phyloP scores from a whole-genome alignment of 2,329 filamentous ascomycete genomes.

The Cryphonectria naterciae region DNA sequence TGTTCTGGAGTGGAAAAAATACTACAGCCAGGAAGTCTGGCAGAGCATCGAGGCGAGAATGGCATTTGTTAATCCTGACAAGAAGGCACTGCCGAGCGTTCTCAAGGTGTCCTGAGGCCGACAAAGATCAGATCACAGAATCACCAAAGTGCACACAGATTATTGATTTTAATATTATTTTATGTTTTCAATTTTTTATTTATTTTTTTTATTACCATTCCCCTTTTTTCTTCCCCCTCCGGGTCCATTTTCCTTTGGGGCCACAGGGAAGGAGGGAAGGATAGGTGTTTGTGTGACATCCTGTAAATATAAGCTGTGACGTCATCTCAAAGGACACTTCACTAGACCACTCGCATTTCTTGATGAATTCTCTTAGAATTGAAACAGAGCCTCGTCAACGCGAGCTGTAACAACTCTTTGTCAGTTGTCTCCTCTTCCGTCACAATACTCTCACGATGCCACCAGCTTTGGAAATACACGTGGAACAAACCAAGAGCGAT shows the following conservation, averaged over 20 bases:
- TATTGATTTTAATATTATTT: background rate
- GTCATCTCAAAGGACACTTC: background rate
- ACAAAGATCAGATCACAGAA: background rate
- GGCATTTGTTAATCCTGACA: constrained; percentile 29
- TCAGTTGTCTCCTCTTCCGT: background rate
- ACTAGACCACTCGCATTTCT: background rate
- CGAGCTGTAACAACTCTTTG: background rate
- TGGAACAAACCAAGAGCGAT: background rate
- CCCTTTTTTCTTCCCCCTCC: no score
- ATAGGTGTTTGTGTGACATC: background rate
- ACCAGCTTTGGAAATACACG: background rate
- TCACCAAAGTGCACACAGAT: background rate
- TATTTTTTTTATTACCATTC: background rate
- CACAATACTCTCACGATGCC: background rate
- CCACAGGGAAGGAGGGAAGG: background rate
- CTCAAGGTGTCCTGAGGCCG: background rate
- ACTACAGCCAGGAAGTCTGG: constrained; percentile 37
- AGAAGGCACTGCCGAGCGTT: constrained; percentile 7
- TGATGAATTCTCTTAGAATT: background rate
- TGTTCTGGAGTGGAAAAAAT: constrained; percentile 35
- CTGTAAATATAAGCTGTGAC: background rate
- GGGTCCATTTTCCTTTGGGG: no score
- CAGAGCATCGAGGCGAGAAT: constrained; percentile 36
- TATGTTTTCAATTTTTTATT: background rate
- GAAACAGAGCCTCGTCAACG: background rate